Evolutionary conservation across 768 basidiomycete species (phyloP).

Genomic region (Nidularia sp.): DNA sequence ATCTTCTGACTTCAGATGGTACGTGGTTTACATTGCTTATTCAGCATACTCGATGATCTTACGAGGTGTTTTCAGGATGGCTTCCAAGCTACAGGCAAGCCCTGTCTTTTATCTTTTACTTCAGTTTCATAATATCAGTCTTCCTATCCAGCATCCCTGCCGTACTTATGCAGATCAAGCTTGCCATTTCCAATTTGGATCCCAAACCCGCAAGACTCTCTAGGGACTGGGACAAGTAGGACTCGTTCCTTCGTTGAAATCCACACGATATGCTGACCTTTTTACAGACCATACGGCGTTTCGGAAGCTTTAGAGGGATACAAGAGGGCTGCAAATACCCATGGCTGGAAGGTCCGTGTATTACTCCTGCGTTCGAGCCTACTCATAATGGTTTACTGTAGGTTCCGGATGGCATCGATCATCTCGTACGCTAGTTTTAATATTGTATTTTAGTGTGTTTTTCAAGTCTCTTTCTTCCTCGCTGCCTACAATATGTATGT

Average conservation of each 20-base stretch:
- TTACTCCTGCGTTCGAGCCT: neutral
- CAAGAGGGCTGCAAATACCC: conserved; percentile 1
- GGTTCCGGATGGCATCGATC: conserved; percentile 1
- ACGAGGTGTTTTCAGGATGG: conserved; percentile 38
- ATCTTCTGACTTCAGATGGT: conserved; percentile 63
- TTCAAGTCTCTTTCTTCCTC: too few species aligned
- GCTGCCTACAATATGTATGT: too few species aligned
- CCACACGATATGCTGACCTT: neutral
- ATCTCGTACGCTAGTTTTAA: neutral
- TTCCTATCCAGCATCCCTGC: conserved; percentile 33
- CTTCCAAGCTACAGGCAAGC: conserved; percentile 60
- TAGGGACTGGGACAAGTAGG: conserved; percentile 43
- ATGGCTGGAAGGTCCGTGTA: conserved; percentile 1
- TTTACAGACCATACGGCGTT: neutral
- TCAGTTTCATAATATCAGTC: neutral
- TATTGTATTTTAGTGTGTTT: too few species aligned
- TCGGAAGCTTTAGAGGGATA: neutral
- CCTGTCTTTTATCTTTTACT: neutral
- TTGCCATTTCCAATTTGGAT: conserved; percentile 66
- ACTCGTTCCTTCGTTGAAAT: neutral
- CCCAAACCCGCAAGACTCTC: conserved; percentile 60
- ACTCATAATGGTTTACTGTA: neutral
- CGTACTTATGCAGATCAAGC: conserved; percentile 60
- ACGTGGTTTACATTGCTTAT: conserved; percentile 6
- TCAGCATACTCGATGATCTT: too few species aligned